Percentiles rank a stretch among this genome's conserved stretches.
These are phyloP conservation scores for Agrocybe praecox DNA, from an alignment of 768 basidiomycete species.

Conservation along the genomic window DNA sequence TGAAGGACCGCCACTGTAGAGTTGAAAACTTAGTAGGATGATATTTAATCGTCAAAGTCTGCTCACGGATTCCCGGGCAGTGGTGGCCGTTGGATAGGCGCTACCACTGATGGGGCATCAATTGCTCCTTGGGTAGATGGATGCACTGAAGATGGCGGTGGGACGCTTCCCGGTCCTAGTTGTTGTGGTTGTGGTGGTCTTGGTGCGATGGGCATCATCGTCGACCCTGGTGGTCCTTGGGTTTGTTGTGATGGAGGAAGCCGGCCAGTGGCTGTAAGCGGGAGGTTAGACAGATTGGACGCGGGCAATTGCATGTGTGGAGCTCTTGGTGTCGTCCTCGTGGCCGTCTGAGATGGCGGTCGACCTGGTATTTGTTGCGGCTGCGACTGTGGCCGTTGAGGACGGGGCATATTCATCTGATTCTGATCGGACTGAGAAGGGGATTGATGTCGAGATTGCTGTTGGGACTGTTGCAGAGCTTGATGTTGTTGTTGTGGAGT, in stretches of 20 bases:
- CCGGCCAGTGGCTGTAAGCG: slow-evolving; percentile 31
- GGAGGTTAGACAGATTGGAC: slow-evolving; percentile 2
- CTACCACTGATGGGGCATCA: slow-evolving; percentile 6
- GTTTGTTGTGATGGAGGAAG: slow-evolving; percentile 16
- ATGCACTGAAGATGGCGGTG: slow-evolving; percentile 5
- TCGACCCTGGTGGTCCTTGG: slow-evolving; percentile 6
- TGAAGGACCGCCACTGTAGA: not conserved
- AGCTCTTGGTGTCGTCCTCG: slow-evolving; percentile 47
- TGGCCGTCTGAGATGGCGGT: slow-evolving; percentile 49
- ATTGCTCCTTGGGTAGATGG: slow-evolving; percentile 6
- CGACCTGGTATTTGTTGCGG: slow-evolving; percentile 50
- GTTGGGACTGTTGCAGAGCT: slow-evolving; percentile 25
- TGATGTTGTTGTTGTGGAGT: slow-evolving; percentile 26
- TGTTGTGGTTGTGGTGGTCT: slow-evolving; percentile 23
- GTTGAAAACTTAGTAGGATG: not conserved
- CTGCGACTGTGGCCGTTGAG: slow-evolving; percentile 62
- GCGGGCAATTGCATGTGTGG: slow-evolving; percentile 9
- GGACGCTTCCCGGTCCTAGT: slow-evolving; percentile 1
- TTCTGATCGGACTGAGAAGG: slow-evolving; percentile 50
- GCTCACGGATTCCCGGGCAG: slow-evolving; percentile 2
- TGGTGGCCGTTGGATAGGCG: slow-evolving; percentile 8
- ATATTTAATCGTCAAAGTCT: not conserved
- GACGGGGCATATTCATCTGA: slow-evolving; percentile 45
- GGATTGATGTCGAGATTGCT: slow-evolving; percentile 45
- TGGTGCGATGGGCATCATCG: slow-evolving; percentile 30